These are phyloP conservation scores for Graphilbum fragrans DNA, from an alignment of 2,329 filamentous ascomycete species.

Conservation along the genomic window DNA sequence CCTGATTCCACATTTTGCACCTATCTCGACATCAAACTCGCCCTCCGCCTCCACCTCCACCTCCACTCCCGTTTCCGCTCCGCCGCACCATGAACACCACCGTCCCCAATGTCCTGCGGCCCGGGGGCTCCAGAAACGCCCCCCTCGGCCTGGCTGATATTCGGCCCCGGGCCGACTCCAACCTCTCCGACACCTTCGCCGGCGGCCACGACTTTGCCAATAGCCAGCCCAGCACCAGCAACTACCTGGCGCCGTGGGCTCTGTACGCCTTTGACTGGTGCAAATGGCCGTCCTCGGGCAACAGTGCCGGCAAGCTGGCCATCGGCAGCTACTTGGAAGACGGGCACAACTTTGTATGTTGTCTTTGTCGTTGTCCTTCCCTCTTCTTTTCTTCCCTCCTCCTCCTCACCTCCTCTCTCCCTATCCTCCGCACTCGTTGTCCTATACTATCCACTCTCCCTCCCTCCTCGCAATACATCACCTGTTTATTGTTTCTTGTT, in stretches of 20 bases:
- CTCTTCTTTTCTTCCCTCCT: neutral
- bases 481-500: neutral
- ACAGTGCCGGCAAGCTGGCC: constrained; percentile 81
- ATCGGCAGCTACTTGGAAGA: constrained; percentile 95
- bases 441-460: too few relatives aligned
- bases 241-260: constrained; percentile 87
- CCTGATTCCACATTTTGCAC: too few relatives aligned
- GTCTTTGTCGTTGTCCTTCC: neutral
- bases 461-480: too few relatives aligned
- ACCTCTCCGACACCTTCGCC: constrained; percentile 58
- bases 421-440: neutral
- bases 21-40: too few relatives aligned
- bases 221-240: constrained; percentile 64
- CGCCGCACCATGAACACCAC: constrained; percentile 18
- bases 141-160: constrained; percentile 89
- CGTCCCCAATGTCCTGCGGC: constrained; percentile 48
- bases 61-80: neutral
- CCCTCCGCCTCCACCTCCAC: neutral
- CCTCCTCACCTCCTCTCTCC: too few relatives aligned
- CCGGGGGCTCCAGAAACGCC: constrained; percentile 60
- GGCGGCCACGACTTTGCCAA: constrained; percentile 58
- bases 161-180: constrained; percentile 72
- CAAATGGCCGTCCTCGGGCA: constrained; percentile 80
- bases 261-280: constrained; percentile 98
- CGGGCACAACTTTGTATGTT: constrained; percentile 85